phyloP scores from a whole-genome alignment of 176 grass and related monocot genomes.

The Tillandsia leiboldiana region DNA sequence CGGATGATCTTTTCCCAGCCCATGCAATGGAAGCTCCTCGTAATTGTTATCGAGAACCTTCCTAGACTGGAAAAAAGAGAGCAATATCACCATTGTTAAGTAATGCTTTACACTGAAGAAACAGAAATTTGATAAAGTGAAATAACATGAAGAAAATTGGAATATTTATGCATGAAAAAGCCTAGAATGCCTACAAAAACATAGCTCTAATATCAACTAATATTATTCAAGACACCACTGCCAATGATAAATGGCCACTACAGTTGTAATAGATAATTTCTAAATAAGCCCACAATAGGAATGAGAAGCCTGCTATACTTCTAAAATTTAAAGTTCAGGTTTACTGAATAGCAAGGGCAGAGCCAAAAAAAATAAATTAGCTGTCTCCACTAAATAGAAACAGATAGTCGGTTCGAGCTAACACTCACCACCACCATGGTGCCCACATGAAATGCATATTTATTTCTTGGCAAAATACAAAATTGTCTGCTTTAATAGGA shows the following conservation, averaged over 20 bases:
- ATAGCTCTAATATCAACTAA: no score
- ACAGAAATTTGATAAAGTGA: not conserved
- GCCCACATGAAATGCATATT: no score
- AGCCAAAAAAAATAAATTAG: not conserved
- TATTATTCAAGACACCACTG: no score
- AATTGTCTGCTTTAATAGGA: no score
- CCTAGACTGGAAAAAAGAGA: conserved; percentile 51
- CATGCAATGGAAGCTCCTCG: conserved; percentile 79
- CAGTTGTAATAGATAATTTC: no score
- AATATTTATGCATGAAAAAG: not conserved
- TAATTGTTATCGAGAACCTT: conserved; percentile 65
- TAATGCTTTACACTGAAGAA: not conserved
- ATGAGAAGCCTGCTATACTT: no score
- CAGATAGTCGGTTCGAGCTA: not conserved
- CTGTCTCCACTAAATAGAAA: not conserved
- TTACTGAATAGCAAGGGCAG: not conserved
- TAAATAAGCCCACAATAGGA: no score
- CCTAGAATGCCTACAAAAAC: no score
- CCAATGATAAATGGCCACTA: no score
- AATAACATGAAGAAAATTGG: not conserved
- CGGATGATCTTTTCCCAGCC: conserved; percentile 68
- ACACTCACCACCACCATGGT: no score
- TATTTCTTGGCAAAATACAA: no score
- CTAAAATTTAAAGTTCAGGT: no score
- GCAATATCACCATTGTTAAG: conserved; percentile 9